These are phyloP conservation scores for Blastobotrys americana DNA, from an alignment of 805 yeast genomes.

Conservation along the genomic window DNA sequence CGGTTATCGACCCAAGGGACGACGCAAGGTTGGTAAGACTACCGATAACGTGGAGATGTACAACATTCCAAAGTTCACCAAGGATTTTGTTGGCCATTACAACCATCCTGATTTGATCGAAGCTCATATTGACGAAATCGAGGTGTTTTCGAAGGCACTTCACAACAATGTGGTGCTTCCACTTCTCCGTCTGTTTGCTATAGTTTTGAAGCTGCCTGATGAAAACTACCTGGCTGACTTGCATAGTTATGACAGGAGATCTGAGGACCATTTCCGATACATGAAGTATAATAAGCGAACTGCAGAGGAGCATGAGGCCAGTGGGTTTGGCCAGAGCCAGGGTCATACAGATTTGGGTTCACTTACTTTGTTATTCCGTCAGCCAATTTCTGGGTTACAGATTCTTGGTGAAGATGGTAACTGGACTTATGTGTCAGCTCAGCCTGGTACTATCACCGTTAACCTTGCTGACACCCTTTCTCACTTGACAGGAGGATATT, in stretches of 20 bases:
- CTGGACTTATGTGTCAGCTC: constrained; percentile 7
- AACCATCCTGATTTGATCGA: constrained; percentile 3
- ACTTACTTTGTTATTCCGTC: constrained; percentile 3
- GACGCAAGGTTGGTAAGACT: not conserved
- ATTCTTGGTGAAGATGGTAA: constrained; percentile 5
- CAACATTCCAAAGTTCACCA: constrained; percentile 8
- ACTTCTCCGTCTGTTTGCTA: constrained; percentile 5
- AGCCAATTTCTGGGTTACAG: constrained; percentile 6
- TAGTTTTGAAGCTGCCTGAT: constrained; percentile 3
- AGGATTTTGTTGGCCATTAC: constrained; percentile 4
- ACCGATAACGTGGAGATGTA: constrained; percentile 7
- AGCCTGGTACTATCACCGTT: constrained; percentile 6
- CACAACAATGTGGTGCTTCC: constrained; percentile 5
- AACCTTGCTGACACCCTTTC: constrained; percentile 7
- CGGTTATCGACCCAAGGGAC: constrained; percentile 6
- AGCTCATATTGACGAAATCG: constrained; percentile 4
- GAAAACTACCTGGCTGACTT: constrained; percentile 1
- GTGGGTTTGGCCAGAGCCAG: constrained; percentile 4
- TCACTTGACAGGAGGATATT: constrained; percentile 3
- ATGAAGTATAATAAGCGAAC: constrained; percentile 7
- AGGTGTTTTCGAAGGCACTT: constrained; percentile 5
- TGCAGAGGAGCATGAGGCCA: constrained; percentile 7
- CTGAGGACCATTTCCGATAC: constrained; percentile 6
- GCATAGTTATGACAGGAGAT: constrained; percentile 2
- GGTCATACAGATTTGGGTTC: constrained; percentile 5